Evolutionary conservation across 2,329 filamentous ascomycete species (phyloP), one percentile per base, ranked within the genome.

Genomic region (Aspergillus arachidicola): DNA sequence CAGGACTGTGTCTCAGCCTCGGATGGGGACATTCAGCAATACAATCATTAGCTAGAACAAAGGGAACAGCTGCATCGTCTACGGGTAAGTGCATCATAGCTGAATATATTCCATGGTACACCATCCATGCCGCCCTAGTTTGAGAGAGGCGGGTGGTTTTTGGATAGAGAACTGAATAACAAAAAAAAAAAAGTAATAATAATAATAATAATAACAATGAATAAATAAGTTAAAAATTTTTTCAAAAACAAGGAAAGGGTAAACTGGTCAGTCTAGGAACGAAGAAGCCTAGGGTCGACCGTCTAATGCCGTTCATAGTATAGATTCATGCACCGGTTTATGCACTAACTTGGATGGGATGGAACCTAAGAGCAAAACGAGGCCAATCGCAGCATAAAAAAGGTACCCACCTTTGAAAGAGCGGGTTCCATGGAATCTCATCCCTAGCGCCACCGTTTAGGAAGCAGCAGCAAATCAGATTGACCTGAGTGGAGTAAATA

Each of bases 371-470:
- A 30, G 19, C 61, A 64, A 66, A 60, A 59, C 58, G 28, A 57
- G 55, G 26, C 68, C 60, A 69, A 64, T 64, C 58, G 59, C 9
- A 46, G 55, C 19, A 14, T 34, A 26, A 43, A 12, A 12, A 14
- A 1, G 16, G 16, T 48, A 19, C 59, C 62, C 61, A 62, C 53
- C 38, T 23, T 28, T 9, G 45, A 58, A 48, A 46, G 43, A 56
- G 60, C 55, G 45, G 19, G 48, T 48, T 62, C 61, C 62, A 64
- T 57, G 62, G 65, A 66, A 58, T 58, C 59, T 64, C 66, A 59
- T 68, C 66, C 64, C 68, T 68, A 66, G 67, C 65, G 67, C 64
- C 65, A 58, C 68, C 68, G 67, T 70, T 69, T 68, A 57, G 55
- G 19, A 14, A 43, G 21, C 58, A 32, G 23, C 12, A 41, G 41